Evolutionary conservation across 2,329 filamentous ascomycete species (phyloP), one percentile per base, ranked within the genome.

Genomic region (Taxawa tesnikishii): DNA sequence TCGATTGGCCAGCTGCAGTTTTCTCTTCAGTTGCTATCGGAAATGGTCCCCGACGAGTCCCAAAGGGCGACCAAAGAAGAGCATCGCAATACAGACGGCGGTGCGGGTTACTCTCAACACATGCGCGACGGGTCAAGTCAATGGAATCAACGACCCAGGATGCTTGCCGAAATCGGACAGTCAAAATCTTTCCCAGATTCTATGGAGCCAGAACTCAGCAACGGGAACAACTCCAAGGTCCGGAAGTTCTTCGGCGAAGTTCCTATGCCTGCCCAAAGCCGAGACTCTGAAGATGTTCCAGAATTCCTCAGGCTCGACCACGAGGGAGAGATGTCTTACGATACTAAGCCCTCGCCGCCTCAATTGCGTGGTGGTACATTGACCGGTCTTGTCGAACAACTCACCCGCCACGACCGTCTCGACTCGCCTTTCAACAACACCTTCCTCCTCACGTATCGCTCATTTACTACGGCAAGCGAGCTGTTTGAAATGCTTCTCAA

Each of bases 381-480:
- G 13, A 69, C 83, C 17, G 90, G 83, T 4, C 65, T 98, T 36
- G 90, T 94, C 5, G 90, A 96, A 56, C 88, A 96, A 50, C 69
- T 98, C 27, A 98, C 90, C 11, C 75, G 90, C 29, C 90, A 98
- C 51, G 90, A 98, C 59, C 90, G 92, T 50, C 71, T 94, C 10
- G 90, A 96, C 51, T 84, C 87, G 3, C 88, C 73, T 40, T 96
- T 96, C 62, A 96, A 96, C 63, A 92, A 88, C 48, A 98, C 90
- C 1, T 98, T 98, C 67, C 74, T 98, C 11, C 72, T 98, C 23
- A 98, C 90, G 1, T 98, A 98, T 55, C 74, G 83, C 40, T 98
- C 90, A 0, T 98, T 98, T 50, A 96, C 90, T 0, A 76, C 78
- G 3, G 90, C 88, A 1, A 68, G 79, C 5, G 90, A 96, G 55